Base-by-base conservation (phyloP, 2,329 filamentous ascomycete genomes). In the Ilyonectria destructans region DNA sequence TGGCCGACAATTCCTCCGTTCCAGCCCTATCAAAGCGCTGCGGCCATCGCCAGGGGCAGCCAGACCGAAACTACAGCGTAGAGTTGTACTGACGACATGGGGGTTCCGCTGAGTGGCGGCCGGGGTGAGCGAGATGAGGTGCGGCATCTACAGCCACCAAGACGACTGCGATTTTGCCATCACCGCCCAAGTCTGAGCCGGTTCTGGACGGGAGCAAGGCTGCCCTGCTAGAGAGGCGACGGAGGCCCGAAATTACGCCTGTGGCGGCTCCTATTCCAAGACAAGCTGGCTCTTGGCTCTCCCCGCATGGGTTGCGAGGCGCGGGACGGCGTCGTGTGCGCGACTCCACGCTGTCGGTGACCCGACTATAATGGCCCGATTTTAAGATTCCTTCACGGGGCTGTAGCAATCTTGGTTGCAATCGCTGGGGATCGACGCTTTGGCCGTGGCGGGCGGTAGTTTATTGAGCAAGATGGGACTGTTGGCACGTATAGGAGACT, bases 41-140 rank as follows among this genome's bases (percentile, higher is more conserved):
- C 56, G 35, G 40, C 33, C 62, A 49, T 60, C 55, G 56, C 60
- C 61, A 69, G 65, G 71, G 70, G 61, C 57, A 33, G 58, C 45
- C 37, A 21, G 33, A n/a, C 26, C 63, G 29, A 31, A 19, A 35
- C 17, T 21, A 21, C 51, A 33, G 9, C n/a, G 46, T 56, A 48
- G 9, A 19, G 46, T 56, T 35, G 40, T 43, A 57, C 31, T 55
- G 60, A 58, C 23, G 43, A 35, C 58, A 49, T 21, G 37, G 55
- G 54, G 46, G 46, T 51, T 29, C 26, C 21, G 33, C 45, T 49
- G 48, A 23, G 33, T 23, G n/a, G 45, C 61, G 23, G 66, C 71
- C 63, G 67, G 74, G 74, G 68, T 70, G 68, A 73, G 73, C 69
- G 73, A 75, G 69, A 74, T 74, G 73, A 73, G 57, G 65, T 56